phyloP scores from a whole-genome alignment of 306 rosid genomes.

The Senna tora region DNA sequence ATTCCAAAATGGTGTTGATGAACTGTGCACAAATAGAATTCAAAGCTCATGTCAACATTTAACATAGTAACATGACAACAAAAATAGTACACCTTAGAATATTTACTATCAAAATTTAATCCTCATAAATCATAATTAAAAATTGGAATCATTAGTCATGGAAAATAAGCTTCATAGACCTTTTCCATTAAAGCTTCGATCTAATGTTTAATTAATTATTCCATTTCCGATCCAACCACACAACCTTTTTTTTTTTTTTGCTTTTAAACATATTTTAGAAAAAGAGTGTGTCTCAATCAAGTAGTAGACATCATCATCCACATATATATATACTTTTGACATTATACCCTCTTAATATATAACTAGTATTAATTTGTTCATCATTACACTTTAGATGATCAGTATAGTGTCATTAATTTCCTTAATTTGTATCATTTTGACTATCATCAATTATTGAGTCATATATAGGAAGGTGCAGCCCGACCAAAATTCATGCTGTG shows the following conservation, averaged over 20 bases:
- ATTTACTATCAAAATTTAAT: no score
- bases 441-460: background rate
- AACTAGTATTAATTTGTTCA: background rate
- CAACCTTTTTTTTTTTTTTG: background rate
- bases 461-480: background rate
- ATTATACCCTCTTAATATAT: background rate
- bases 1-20: background rate
- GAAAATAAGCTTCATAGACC: background rate
- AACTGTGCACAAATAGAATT: background rate
- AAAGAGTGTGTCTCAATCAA: background rate
- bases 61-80: background rate
- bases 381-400: background rate
- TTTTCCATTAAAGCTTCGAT: background rate
- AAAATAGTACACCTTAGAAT: no score
- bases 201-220: constrained; percentile 8
- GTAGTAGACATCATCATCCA: background rate
- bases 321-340: background rate
- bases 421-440: background rate
- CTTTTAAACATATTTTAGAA: background rate
- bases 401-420: background rate
- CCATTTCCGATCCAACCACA: no score
- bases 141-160: background rate
- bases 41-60: constrained; percentile 17
- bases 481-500: constrained; percentile 1
- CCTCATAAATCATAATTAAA: background rate